phyloP scores from a whole-genome alignment of 2,329 filamentous ascomycete genomes.

The Cladosporium sp. region DNA sequence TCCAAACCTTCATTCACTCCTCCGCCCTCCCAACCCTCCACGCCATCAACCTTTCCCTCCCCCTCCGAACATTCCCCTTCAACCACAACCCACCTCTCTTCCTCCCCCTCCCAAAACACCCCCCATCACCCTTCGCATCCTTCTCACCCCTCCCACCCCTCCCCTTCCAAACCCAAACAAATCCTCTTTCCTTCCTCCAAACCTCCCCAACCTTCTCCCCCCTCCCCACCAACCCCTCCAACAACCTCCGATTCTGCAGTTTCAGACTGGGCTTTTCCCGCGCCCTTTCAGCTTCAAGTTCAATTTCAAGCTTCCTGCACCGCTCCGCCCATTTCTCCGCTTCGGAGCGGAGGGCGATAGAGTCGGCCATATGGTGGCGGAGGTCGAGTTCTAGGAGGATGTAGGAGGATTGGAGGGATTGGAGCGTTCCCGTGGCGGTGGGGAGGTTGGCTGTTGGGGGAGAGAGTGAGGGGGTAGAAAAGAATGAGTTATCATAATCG shows the following conservation, averaged over 20 bases:
- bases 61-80: too few relatives aligned
- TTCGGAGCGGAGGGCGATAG: background rate
- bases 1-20: too few relatives aligned
- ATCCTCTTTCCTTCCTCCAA: background rate
- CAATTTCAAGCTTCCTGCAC: too few relatives aligned
- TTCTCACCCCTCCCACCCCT: background rate
- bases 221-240: too few relatives aligned
- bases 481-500: too few relatives aligned
- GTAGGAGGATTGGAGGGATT: background rate
- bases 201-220: too few relatives aligned
- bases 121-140: too few relatives aligned
- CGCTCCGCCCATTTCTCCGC: background rate
- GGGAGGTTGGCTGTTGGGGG: background rate
- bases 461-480: background rate
- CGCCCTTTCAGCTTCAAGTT: background rate
- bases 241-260: too few relatives aligned
- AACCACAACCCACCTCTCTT: too few relatives aligned
- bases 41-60: too few relatives aligned
- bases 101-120: too few relatives aligned
- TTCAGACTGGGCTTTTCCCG: background rate
- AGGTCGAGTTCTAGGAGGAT: constrained; percentile 2
- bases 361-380: background rate
- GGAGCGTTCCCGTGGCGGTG: constrained; percentile 1
- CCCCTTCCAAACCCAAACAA: constrained; percentile 1
- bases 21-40: too few relatives aligned